Evolutionary conservation across 108 stramenopile genomes (phyloP).

Genomic region (Nannochloropsis gaditana): DNA sequence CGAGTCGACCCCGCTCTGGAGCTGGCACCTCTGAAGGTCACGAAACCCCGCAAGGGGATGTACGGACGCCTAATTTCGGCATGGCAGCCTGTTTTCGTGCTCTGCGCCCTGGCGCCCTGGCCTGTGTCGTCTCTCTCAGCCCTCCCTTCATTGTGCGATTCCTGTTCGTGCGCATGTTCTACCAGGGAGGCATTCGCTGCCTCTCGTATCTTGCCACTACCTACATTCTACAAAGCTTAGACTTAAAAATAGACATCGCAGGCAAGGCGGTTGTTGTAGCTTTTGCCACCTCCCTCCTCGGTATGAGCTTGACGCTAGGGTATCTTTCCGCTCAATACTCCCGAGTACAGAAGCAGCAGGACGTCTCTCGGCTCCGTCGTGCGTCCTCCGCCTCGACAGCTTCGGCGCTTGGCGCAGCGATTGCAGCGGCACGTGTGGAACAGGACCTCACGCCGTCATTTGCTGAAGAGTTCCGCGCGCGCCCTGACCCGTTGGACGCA

Average conservation of each 20-base stretch:
- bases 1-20: background rate
- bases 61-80: background rate
- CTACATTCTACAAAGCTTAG: background rate
- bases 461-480: background rate
- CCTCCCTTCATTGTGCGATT: background rate
- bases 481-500: background rate
- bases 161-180: background rate
- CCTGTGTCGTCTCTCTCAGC: background rate
- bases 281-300: background rate
- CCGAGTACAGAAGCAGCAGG: background rate
- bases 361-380: background rate
- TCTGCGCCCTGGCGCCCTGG: background rate
- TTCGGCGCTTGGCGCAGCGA: background rate
- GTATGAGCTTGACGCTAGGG: background rate
- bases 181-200: background rate
- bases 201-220: background rate
- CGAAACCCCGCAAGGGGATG: background rate
- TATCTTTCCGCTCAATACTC: background rate
- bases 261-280: background rate
- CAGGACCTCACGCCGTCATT: background rate
- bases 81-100: background rate
- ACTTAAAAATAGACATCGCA: background rate
- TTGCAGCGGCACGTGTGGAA: constrained; percentile 9
- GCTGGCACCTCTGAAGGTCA: background rate
- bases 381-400: constrained; percentile 6